These are phyloP conservation scores for Blastobotrys indianensis DNA, from an alignment of 1,139 yeast genomes.

Conservation along the genomic window DNA sequence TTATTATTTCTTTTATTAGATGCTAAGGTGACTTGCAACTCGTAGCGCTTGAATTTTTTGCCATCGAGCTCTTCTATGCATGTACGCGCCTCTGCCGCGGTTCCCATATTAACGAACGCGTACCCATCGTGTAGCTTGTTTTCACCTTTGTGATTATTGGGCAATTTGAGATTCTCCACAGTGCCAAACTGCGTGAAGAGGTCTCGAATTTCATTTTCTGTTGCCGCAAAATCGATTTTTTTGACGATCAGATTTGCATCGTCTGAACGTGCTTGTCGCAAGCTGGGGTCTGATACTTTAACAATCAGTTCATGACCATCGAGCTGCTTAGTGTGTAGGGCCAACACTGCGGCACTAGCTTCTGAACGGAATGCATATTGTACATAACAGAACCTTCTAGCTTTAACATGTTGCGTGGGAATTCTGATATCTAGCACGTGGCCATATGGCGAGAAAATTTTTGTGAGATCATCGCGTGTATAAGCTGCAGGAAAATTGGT, in stretches of 20 bases:
- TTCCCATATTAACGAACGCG: slow-evolving; percentile 31
- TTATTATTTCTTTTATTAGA: not conserved
- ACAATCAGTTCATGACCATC: slow-evolving; percentile 42
- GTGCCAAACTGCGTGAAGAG: slow-evolving; percentile 42
- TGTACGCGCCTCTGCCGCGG: slow-evolving; percentile 25
- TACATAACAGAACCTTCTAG: slow-evolving; percentile 70
- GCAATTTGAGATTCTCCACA: slow-evolving; percentile 38
- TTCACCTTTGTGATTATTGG: slow-evolving; percentile 17
- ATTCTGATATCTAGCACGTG: slow-evolving; percentile 51
- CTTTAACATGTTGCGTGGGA: slow-evolving; percentile 55
- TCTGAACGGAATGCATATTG: slow-evolving; percentile 46
- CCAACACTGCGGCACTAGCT: slow-evolving; percentile 45
- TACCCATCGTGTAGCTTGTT: slow-evolving; percentile 33
- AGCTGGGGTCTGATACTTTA: slow-evolving; percentile 51
- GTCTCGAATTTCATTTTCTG: slow-evolving; percentile 23
- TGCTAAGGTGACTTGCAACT: slow-evolving; percentile 21
- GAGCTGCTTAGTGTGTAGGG: slow-evolving; percentile 39
- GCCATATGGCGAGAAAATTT: slow-evolving; percentile 45
- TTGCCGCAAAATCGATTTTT: slow-evolving; percentile 43
- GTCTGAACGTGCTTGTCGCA: slow-evolving; percentile 8
- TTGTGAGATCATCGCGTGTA: slow-evolving; percentile 38
- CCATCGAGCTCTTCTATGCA: slow-evolving; percentile 16
- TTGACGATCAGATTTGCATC: slow-evolving; percentile 41
- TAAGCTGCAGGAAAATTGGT: slow-evolving; percentile 66
- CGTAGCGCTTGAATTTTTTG: slow-evolving; percentile 19